Percentiles rank a stretch among this genome's conserved stretches.
Evolutionary conservation across 2,329 filamentous ascomycete species (phyloP).

Genomic region (Aspergillus chevalieri): DNA sequence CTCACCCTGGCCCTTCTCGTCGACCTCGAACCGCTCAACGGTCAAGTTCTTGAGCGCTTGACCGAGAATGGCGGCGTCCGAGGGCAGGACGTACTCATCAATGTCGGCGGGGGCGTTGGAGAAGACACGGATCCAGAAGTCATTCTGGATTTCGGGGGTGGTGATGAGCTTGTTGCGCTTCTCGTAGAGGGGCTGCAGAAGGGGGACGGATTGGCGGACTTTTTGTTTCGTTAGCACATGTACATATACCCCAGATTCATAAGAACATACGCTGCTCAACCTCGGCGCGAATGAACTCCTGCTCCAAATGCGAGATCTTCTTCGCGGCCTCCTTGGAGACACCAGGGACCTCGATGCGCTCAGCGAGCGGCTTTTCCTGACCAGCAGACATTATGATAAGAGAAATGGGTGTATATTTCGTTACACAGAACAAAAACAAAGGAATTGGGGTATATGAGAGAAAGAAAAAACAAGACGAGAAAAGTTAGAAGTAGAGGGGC

Average conservation of each 20-base stretch:
- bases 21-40: constrained; percentile 74
- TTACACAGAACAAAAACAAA: neutral
- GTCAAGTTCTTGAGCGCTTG: constrained; percentile 61
- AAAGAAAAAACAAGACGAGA: neutral
- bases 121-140: constrained; percentile 94
- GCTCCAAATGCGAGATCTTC: constrained; percentile 71
- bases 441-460: neutral
- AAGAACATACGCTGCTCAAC: constrained; percentile 62
- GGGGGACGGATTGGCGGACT: constrained; percentile 68
- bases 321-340: constrained; percentile 43
- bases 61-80: constrained; percentile 64
- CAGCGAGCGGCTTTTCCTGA: constrained; percentile 27
- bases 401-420: neutral
- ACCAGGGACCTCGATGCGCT: constrained; percentile 28
- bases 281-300: constrained; percentile 78
- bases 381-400: constrained; percentile 13
- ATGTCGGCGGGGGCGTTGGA: constrained; percentile 80
- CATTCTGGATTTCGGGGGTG: constrained; percentile 52
- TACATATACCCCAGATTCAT: neutral
- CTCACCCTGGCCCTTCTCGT: constrained; percentile 56
- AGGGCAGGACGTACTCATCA: constrained; percentile 79
- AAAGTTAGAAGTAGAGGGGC: neutral
- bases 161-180: constrained; percentile 66
- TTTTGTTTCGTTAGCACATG: constrained; percentile 5
- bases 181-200: constrained; percentile 65